Evolutionary conservation across 1,284 basidiomycete genomes (phyloP).

Genomic region (Leccinum pachyderme): DNA sequence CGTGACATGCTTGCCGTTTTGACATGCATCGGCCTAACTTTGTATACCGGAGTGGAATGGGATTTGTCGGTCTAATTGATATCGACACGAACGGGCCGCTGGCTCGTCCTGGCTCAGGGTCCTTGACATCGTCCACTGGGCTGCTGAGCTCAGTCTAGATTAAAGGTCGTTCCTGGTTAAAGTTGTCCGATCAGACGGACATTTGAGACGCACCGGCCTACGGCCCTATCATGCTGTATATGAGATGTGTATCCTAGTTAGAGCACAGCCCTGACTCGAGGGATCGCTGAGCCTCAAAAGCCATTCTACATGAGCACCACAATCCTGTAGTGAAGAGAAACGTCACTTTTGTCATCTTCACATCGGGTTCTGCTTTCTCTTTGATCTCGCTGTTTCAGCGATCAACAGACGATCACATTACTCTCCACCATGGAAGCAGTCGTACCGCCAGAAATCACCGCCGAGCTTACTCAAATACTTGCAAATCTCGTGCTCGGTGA

Average conservation of each 20-base stretch:
- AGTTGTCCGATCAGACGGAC: background rate
- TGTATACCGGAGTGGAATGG: background rate
- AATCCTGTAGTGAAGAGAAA: background rate
- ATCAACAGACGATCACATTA: conserved; percentile 5
- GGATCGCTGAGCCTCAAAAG: background rate
- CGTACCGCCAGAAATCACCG: conserved; percentile 62
- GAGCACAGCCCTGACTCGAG: background rate
- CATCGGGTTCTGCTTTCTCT: background rate
- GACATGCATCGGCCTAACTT: background rate
- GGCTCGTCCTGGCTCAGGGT: background rate
- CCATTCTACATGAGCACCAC: background rate
- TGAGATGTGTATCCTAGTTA: background rate
- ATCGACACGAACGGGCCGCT: background rate
- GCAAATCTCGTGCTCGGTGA: conserved; percentile 79
- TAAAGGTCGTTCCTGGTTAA: background rate
- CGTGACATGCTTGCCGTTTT: background rate
- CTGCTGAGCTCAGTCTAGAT: background rate
- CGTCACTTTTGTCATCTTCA: background rate
- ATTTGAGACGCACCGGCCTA: background rate
- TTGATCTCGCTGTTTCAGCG: background rate
- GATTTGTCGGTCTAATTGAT: background rate
- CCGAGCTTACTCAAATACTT: conserved; percentile 75
- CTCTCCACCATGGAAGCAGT: conserved; percentile 41
- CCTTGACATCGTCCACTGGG: background rate
- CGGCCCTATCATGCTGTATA: background rate